phyloP scores from a whole-genome alignment of 2,329 filamentous ascomycete genomes.

The Cladosporium cucumerinum region DNA sequence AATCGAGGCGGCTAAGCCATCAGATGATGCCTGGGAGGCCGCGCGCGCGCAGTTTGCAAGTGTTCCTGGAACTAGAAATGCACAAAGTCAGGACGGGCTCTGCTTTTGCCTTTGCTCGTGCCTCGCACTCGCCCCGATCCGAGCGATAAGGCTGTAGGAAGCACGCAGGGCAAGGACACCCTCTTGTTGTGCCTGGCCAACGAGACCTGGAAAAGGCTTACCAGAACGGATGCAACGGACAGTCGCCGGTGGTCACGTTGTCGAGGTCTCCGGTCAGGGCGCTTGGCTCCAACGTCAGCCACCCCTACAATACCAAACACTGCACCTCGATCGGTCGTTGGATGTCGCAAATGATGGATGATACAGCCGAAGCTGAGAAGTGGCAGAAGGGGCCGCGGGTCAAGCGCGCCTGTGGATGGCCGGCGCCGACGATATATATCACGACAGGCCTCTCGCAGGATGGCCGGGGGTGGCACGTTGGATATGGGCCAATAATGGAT shows the following conservation, averaged over 20 bases:
- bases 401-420: conserved; percentile 13
- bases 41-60: background rate
- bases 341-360: background rate
- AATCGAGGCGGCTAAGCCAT: conserved; percentile 13
- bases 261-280: conserved; percentile 1
- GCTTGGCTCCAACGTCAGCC: conserved; percentile 16
- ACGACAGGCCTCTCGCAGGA: conserved; percentile 2
- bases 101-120: conserved; percentile 1
- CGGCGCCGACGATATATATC: conserved; percentile 14
- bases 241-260: conserved; percentile 9
- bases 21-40: conserved; percentile 14
- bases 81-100: conserved; percentile 6
- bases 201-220: conserved; percentile 4
- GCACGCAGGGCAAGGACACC: conserved; percentile 6
- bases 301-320: background rate
- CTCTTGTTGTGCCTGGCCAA: background rate
- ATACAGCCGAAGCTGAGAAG: conserved; percentile 11
- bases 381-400: conserved; percentile 5
- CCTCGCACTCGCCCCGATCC: conserved; percentile 6
- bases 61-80: conserved; percentile 2
- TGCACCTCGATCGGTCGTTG: background rate
- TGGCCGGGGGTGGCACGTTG: conserved; percentile 9
- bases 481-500: conserved; percentile 13
- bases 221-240: background rate
- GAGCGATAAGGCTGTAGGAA: conserved; percentile 11